These are phyloP conservation scores for Avena atlantica DNA, from an alignment of 176 grass and related monocot genomes.

Conservation along the genomic window DNA sequence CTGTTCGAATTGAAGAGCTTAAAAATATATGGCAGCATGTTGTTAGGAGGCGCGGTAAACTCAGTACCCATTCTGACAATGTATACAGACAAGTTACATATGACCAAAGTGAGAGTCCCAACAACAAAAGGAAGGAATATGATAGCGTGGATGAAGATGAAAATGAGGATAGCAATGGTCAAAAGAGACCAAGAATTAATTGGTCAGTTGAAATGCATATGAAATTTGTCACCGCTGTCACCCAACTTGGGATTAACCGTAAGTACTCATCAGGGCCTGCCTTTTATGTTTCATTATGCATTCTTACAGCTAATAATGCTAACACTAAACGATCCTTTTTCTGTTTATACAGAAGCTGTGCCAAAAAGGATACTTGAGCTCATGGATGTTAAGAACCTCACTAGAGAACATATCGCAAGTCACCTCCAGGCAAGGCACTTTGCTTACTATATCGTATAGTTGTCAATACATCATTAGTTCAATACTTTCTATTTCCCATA, in stretches of 20 bases:
- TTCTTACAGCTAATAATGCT: background rate
- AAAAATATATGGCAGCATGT: no score
- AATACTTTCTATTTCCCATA: no score
- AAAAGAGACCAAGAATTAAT: slow-evolving; percentile 86
- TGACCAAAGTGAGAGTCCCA: slow-evolving; percentile 57
- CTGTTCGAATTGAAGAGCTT: slow-evolving; percentile 41
- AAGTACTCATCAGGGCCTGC: slow-evolving; percentile 23
- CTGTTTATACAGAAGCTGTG: slow-evolving; percentile 73
- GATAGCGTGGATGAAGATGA: slow-evolving; percentile 74
- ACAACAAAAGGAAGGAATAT: slow-evolving; percentile 86
- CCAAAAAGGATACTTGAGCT: slow-evolving; percentile 95
- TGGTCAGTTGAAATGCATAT: slow-evolving; percentile 87
- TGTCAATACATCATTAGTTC: background rate
- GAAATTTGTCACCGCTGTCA: slow-evolving; percentile 88
- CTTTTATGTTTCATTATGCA: background rate
- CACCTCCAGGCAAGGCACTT: no score
- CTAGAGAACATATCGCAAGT: no score
- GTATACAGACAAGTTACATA: slow-evolving; percentile 42
- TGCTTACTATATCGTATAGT: background rate
- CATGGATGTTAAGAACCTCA: slow-evolving; percentile 61
- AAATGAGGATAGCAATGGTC: slow-evolving; percentile 56
- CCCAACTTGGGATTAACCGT: slow-evolving; percentile 92
- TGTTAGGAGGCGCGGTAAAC: slow-evolving; percentile 47
- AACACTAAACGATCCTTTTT: background rate
- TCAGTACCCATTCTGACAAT: slow-evolving; percentile 47